These are phyloP conservation scores for Podospora pseudoanserina DNA, from an alignment of 495 filamentous ascomycete genomes.

Conservation along the genomic window DNA sequence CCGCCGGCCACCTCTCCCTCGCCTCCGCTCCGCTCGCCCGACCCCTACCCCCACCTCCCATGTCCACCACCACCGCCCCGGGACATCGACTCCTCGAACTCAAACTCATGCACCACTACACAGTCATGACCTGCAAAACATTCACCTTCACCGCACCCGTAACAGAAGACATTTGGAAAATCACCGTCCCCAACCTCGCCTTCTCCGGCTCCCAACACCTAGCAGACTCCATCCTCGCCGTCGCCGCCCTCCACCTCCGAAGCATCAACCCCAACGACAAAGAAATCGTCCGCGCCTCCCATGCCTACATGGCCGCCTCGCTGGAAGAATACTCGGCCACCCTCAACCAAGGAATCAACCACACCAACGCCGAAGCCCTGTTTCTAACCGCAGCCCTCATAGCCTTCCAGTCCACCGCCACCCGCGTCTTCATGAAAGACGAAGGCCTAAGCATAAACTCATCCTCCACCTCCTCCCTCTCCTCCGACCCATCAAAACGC, in stretches of 20 bases:
- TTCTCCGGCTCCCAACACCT: slow-evolving; percentile 51
- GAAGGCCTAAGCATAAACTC: slow-evolving; percentile 25
- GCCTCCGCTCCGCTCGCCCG: slow-evolving; percentile 35
- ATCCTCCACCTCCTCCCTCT: neutral
- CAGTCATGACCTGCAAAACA: slow-evolving; percentile 49
- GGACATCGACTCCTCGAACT: slow-evolving; percentile 49
- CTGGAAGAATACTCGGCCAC: slow-evolving; percentile 51
- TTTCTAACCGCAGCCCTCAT: slow-evolving; percentile 54
- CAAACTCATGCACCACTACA: slow-evolving; percentile 54
- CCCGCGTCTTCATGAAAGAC: slow-evolving; percentile 49
- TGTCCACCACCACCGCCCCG: slow-evolving; percentile 37
- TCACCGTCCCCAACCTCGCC: slow-evolving; percentile 52
- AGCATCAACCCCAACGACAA: slow-evolving; percentile 47
- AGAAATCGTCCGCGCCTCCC: slow-evolving; percentile 51
- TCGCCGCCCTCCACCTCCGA: slow-evolving; percentile 54
- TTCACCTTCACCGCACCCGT: slow-evolving; percentile 47
- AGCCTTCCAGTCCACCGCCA: slow-evolving; percentile 56
- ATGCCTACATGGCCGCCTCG: slow-evolving; percentile 56
- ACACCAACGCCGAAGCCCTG: slow-evolving; percentile 51
- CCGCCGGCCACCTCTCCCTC: slow-evolving; percentile 25
- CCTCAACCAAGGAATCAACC: slow-evolving; percentile 47
- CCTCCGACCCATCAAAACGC: slow-evolving; percentile 10
- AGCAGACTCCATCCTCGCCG: slow-evolving; percentile 54
- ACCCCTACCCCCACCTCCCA: slow-evolving; percentile 33
- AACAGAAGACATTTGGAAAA: slow-evolving; percentile 50